Evolutionary conservation across 306 rosid genomes (phyloP), one percentile per base, ranked within the genome.

Genomic region (Pyrus betulifolia): DNA sequence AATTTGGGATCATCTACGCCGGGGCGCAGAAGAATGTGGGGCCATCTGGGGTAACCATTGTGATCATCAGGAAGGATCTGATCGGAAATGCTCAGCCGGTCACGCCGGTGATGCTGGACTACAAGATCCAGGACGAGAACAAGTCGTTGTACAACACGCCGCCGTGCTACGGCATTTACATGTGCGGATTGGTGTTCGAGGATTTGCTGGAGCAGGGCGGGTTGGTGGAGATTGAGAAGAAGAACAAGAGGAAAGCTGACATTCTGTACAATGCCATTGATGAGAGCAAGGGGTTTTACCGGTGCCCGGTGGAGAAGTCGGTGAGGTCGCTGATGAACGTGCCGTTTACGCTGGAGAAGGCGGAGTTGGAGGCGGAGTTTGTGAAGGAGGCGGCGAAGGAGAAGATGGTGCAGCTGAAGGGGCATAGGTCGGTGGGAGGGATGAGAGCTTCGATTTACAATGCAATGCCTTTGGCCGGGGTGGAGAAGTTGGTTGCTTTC

Each of bases 11-110:
- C 59, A 92, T 95, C 64, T 92, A 95, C 62, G 99, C 97, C 0
- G 99, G 99, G 7, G 99, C 97, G 0, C 97, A 95, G 93, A 95
- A 95, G 84, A 95, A 95, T 45, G 97, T 95, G 63, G 97, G 97
- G 2, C 99, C 97, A 2, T 87, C 99, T 17, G 99, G 99, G 45
- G 99, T 95, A n/a, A 89, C 99, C 31, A 75, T 92, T 71, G 97
- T 91, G 72, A 95, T 95, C 12, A 63, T 95, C 45, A 83, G 89
- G 80, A 95, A 95, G 67, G 97, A 95, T 84, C 87, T 95, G 81
- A 89, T 95, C 46, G 99, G 97, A 1, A 85, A 82, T 63, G 89
- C 97, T 6, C 99, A 86, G 62, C 83, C 21, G n/a, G 6, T 75
- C 28, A 91, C 99, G 3, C 99, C 97, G 22, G 86, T 95, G 71